A percentile compares a stretch with the other conserved stretches of the same genome.
phyloP scores from a whole-genome alignment of 345 rosid species.

The Sisymbrium altissimum region DNA sequence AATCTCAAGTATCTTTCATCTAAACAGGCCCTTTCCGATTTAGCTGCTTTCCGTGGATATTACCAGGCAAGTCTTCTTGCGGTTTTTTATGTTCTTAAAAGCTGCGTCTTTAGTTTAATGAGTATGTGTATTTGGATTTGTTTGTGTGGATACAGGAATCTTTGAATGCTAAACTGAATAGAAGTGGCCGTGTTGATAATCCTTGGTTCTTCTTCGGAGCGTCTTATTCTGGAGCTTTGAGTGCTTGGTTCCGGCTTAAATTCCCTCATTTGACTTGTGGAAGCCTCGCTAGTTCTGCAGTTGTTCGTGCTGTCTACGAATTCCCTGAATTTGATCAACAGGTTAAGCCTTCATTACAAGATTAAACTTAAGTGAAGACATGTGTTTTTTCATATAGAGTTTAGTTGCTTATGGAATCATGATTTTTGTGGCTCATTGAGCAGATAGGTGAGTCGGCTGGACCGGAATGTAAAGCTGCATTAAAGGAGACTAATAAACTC shows the following conservation, averaged over 20 bases:
- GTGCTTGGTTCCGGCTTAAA: slow-evolving; percentile 96
- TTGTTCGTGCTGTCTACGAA: slow-evolving; percentile 80
- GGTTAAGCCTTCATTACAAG: slow-evolving; percentile 35
- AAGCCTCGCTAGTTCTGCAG: slow-evolving; percentile 98
- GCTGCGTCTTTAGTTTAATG: background rate
- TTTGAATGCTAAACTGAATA: slow-evolving; percentile 57
- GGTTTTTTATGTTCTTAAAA: background rate
- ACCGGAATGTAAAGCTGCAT: slow-evolving; percentile 77
- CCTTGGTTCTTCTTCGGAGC: slow-evolving; percentile 89
- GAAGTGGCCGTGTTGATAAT: slow-evolving; percentile 47
- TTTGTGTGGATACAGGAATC: slow-evolving; percentile 45
- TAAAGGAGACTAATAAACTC: slow-evolving; percentile 68
- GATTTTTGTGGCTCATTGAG: background rate
- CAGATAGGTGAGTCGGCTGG: slow-evolving; percentile 92
- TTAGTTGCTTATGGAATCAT: background rate
- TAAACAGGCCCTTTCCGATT: slow-evolving; percentile 79
- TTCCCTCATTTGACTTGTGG: slow-evolving; percentile 95
- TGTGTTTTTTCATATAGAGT: background rate
- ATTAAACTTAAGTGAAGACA: too few species aligned
- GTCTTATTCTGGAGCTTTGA: slow-evolving; percentile 91
- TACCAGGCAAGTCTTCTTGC: slow-evolving; percentile 60
- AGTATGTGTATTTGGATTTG: background rate
- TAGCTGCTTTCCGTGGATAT: slow-evolving; percentile 79
- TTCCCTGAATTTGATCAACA: slow-evolving; percentile 79
- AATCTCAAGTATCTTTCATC: slow-evolving; percentile 90